These are phyloP conservation scores for Boletus eberwhitei DNA, from an alignment of 768 basidiomycete genomes.

Conservation along the genomic window DNA sequence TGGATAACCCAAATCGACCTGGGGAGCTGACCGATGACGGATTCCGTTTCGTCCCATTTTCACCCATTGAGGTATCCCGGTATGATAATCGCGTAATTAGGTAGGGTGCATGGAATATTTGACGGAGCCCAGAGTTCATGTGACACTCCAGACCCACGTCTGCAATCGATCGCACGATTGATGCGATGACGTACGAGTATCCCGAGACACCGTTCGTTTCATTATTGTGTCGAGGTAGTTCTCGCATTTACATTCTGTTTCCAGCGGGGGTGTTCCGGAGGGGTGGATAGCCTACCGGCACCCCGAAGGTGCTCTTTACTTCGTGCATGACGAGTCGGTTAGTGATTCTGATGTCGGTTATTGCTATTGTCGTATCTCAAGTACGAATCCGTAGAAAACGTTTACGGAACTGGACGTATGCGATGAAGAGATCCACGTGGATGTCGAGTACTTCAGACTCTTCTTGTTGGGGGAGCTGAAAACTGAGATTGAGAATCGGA, in stretches of 20 bases:
- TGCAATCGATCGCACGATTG: conserved; percentile 2
- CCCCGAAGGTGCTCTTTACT: conserved; percentile 63
- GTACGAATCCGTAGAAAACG: conserved; percentile 38
- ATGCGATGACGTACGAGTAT: conserved; percentile 18
- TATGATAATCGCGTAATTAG: conserved; percentile 8
- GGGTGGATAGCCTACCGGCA: conserved; percentile 51
- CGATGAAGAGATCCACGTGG: conserved; percentile 30
- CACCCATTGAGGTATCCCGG: conserved; percentile 4
- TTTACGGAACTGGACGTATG: conserved; percentile 56
- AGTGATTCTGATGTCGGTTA: conserved; percentile 1
- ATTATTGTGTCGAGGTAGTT: neutral
- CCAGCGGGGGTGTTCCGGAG: conserved; percentile 14
- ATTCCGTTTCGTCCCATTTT: conserved; percentile 15
- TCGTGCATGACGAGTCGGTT: conserved; percentile 45
- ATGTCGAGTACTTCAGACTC: conserved; percentile 35
- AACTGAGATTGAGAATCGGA: conserved; percentile 1
- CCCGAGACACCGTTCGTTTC: conserved; percentile 19
- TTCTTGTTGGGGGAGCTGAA: conserved; percentile 21
- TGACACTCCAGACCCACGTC: neutral
- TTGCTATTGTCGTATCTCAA: conserved; percentile 1
- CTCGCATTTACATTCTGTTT: neutral
- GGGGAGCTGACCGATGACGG: neutral
- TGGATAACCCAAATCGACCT: conserved; percentile 3
- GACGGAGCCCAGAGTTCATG: neutral
- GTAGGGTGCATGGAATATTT: conserved; percentile 1